Conservation (phyloP, 768 basidiomycete genomes). For the Ephemerocybe angulata region DNA sequence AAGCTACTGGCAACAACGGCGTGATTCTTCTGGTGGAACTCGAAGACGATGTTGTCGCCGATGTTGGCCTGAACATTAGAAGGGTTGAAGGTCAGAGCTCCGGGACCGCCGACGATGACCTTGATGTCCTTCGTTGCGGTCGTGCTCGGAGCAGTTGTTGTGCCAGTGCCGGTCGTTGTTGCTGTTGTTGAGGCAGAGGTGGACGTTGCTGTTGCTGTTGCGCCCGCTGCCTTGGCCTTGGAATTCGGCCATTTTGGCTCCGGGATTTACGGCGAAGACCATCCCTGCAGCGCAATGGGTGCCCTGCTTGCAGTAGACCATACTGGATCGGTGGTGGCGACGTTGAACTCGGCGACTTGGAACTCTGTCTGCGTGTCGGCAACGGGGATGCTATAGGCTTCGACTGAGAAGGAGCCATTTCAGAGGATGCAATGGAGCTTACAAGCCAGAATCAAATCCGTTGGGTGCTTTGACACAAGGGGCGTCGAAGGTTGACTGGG, state of each 20-base stretch:
- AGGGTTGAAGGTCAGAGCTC: conserved; percentile 36
- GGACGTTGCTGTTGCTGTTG: conserved; percentile 22
- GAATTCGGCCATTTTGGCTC: conserved; percentile 50
- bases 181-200: conserved; percentile 29
- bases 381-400: conserved; percentile 43
- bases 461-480: conserved; percentile 40
- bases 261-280: conserved; percentile 45
- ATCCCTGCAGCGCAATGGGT: conserved; percentile 13
- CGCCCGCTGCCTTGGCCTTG: conserved; percentile 47
- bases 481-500: conserved; percentile 48
- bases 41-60: conserved; percentile 48
- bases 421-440: conserved; percentile 16
- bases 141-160: conserved; percentile 25
- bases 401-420: neutral
- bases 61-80: conserved; percentile 42
- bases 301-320: conserved; percentile 15
- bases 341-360: conserved; percentile 40
- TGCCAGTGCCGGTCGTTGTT: conserved; percentile 17
- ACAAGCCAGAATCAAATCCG: conserved; percentile 64
- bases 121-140: conserved; percentile 23
- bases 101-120: conserved; percentile 41
- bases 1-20: conserved; percentile 43
- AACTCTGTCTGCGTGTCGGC: conserved; percentile 39
- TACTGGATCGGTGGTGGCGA: conserved; percentile 20
- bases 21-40: conserved; percentile 49